These are phyloP conservation scores for Xylaria sp. DNA, from an alignment of 2,329 filamentous ascomycete genomes.

Conservation along the genomic window DNA sequence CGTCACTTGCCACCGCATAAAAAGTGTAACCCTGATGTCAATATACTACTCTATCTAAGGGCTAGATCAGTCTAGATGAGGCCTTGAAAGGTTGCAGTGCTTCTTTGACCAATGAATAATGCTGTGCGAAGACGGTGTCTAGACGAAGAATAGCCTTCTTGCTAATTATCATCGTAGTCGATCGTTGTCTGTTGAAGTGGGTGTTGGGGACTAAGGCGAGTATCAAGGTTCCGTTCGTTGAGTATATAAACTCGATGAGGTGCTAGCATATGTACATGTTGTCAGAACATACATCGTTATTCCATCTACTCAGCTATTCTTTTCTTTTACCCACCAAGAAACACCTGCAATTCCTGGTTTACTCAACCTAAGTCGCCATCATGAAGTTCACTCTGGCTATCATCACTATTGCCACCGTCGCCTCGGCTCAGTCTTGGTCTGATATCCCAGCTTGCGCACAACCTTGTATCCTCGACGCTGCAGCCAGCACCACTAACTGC, in stretches of 20 bases:
- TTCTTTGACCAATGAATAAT: not conserved
- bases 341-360: not conserved
- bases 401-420: not conserved
- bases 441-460: slow-evolving; percentile 9
- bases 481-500: not conserved
- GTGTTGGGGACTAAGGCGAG: not conserved
- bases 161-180: not conserved
- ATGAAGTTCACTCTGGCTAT: slow-evolving; percentile 1
- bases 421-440: slow-evolving; percentile 4
- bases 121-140: not conserved
- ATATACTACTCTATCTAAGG: not conserved
- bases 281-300: not conserved
- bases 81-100: not conserved
- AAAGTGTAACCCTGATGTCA: not conserved
- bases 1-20: not conserved
- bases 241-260: slow-evolving; percentile 7
- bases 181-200: not conserved
- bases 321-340: not conserved
- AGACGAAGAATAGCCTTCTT: not conserved
- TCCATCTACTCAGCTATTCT: not conserved
- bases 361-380: not conserved
- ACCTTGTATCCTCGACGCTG: not conserved
- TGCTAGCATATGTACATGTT: not conserved
- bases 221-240: not conserved
- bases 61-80: not conserved